Base-by-base conservation (phyloP, 2,329 filamentous ascomycete genomes). In the Epichloe hybrida region DNA sequence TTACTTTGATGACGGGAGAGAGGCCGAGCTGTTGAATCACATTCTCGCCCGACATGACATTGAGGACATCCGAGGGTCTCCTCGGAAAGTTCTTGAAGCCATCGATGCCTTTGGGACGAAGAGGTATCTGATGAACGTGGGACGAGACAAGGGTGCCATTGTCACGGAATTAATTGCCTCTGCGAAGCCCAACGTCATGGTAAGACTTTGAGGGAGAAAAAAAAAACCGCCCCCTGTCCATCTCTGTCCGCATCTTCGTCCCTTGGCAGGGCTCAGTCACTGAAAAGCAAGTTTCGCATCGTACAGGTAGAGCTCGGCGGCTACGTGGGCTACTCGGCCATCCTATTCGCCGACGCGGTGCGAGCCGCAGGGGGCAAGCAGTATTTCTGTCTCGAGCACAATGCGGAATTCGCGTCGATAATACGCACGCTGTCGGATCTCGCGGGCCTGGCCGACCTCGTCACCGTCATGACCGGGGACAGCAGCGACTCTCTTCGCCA, bases 301-400 rank as follows among this genome's bases (percentile, higher is more conserved):
- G 5, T 21, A 9, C 31, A 49, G 47, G 47, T 91, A 45, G 87
- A 94, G 62, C 73, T 93, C 0, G 87, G 88, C 45, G 84, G 85
- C 46, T 93, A 91, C 64, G 75, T 89, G 20, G 87, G 87, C 41
- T 93, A 93, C 70, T 91, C 86, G 0, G 82, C 83, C 53, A 80
- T 93, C 53, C 72, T 88, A 1, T 91, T 90, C 60, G 84, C 79
- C 43, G 73, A 80, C 37, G 81, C 83, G 0, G 69, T 87, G 15
- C 76, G 77, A 52, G 72, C 75, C 47, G 75, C 75, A 3, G 84
- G 83, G 11, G 84, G 84, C 3, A 72, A 75, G 56, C 69, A 71
- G 23, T 90, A 88, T 67, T 82, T 77, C 63, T 86, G 81, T 58
- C 69, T 93, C 5, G 88, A 93, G 62, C 72, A 79, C 58, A 86